phyloP scores from a whole-genome alignment of 164 flowering plant genomes.

The Euptelea pleiosperma region DNA sequence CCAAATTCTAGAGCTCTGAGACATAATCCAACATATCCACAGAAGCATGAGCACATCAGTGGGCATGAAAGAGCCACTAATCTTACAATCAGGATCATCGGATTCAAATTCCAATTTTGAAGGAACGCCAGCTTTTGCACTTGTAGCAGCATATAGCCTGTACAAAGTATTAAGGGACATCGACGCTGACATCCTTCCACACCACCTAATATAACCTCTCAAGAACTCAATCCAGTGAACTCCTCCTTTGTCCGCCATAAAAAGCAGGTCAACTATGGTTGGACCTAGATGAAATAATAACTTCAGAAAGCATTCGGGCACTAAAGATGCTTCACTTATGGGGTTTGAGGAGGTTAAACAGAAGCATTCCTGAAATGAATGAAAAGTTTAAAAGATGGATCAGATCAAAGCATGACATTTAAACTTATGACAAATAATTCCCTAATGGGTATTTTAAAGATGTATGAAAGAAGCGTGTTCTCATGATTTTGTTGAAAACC shows the following conservation, averaged over 20 bases:
- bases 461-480: too few species aligned
- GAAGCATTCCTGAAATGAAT: conserved; percentile 53
- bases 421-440: too few species aligned
- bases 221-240: conserved; percentile 71
- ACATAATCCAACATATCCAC: conserved; percentile 70
- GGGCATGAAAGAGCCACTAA: conserved; percentile 39
- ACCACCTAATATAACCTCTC: conserved; percentile 66
- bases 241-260: conserved; percentile 52
- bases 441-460: too few species aligned
- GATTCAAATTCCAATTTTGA: conserved; percentile 22
- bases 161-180: conserved; percentile 39
- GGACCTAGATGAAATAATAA: conserved; percentile 57
- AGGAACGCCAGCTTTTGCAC: conserved; percentile 41
- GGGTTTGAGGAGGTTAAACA: conserved; percentile 24
- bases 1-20: conserved; percentile 27
- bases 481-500: too few species aligned
- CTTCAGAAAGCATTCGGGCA: conserved; percentile 38
- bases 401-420: too few species aligned
- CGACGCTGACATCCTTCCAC: conserved; percentile 59
- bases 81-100: conserved; percentile 23
- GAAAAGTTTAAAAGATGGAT: neutral
- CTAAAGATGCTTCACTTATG: conserved; percentile 21
- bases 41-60: conserved; percentile 59
- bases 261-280: conserved; percentile 58
- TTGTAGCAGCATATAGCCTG: conserved; percentile 46